phyloP scores from a whole-genome alignment of 106 monocot species.

The Acanthochlamys bracteata region DNA sequence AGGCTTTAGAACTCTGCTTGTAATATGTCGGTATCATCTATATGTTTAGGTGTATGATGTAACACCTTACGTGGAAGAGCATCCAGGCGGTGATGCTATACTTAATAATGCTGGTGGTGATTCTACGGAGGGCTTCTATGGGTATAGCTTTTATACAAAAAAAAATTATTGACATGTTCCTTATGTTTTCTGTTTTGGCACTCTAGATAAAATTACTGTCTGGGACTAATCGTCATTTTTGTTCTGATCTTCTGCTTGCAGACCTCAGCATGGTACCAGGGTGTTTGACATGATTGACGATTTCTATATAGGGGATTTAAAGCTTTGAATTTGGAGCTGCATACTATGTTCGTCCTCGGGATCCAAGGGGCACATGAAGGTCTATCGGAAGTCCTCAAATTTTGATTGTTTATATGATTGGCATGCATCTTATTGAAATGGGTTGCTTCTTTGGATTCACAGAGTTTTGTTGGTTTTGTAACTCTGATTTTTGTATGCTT shows the following conservation, averaged over 20 bases:
- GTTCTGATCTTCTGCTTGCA: slow-evolving; percentile 30
- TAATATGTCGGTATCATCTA: neutral
- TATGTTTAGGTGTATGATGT: slow-evolving; percentile 80
- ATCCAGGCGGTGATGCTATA: slow-evolving; percentile 95
- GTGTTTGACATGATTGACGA: slow-evolving; percentile 99
- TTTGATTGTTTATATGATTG: too few relatives aligned
- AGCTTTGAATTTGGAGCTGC: slow-evolving; percentile 23
- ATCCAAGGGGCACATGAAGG: too few relatives aligned
- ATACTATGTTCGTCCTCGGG: too few relatives aligned
- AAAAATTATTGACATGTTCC: neutral
- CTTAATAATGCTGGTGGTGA: slow-evolving; percentile 86
- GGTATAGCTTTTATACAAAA: neutral
- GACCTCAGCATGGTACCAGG: slow-evolving; percentile 85
- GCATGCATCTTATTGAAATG: neutral
- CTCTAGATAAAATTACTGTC: neutral
- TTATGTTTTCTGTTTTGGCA: neutral
- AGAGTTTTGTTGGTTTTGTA: too few relatives aligned
- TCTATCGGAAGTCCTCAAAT: too few relatives aligned
- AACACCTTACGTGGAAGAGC: slow-evolving; percentile 92
- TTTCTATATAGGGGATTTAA: slow-evolving; percentile 74
- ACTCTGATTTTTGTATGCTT: too few relatives aligned
- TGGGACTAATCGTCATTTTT: neutral
- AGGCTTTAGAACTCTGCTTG: neutral
- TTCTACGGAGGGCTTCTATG: slow-evolving; percentile 84
- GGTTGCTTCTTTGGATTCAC: too few relatives aligned